Evolutionary conservation across 169 alveolate genomes (phyloP), one percentile per base, ranked within the genome.

Genomic region (Cryptosporidium viatorum): DNA sequence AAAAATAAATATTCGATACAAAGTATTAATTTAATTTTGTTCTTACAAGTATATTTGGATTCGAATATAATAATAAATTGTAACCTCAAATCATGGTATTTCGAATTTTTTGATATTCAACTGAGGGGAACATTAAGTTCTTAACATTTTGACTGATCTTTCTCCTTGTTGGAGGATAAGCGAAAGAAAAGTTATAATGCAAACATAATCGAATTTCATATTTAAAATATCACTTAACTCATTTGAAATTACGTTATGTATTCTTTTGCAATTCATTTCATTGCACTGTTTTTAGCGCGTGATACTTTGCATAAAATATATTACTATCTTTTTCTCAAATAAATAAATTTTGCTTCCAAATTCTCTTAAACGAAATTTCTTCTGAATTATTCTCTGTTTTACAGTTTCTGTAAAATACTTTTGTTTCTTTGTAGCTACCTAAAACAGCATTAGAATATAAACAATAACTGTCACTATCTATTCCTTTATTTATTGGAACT

Each of bases 151-250:
- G 35, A 92, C 95, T 45, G 99, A 95, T 74, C 93, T 97, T 16
- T 98, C 99, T 37, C 95, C 98, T 5, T 98, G 98, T 51, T 95
- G 95, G 95, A 96, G 96, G 89, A 95, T 96, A 7, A 96, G 94
- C 58, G 65, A 84, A 97, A 97, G 71, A 92, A 95, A 67, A 43
- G 48, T n/a, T 41, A 87, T 29, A 60, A 84, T 70, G 75, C 91
- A 69, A 12, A 52, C 2, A 92, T 93, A 48, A 92, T 96, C 85
- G 75, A 86, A 33, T 97, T 97, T 6, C 71, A 91, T 41, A 84
- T 91, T 50, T 80, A 95, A n/a, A 50, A 87, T 95, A 45, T 94
- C 96, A 48, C 75, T n/a, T 95, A 48, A 94, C 96, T 55, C 94
- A 94, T n/a, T 96, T 97, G 1, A 96, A 96, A 84, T 80, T 84